phyloP scores from a whole-genome alignment of 352 stramenopile genomes.

The Pythium plurisporium region DNA sequence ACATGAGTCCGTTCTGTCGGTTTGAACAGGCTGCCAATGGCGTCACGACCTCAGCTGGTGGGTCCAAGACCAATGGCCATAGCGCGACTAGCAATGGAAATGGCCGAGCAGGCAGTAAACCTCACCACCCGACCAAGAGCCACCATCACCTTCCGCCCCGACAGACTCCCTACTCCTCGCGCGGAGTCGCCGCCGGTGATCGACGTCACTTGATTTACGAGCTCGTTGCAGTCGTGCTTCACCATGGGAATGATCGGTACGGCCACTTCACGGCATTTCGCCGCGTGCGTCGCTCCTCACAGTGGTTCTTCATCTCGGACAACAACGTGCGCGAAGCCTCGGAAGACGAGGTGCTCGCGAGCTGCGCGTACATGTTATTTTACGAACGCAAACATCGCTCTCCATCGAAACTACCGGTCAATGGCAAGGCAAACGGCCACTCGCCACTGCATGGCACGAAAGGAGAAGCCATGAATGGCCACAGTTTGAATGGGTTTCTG shows the following conservation, averaged over 20 bases:
- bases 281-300: constrained; percentile 34
- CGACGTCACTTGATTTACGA: constrained; percentile 59
- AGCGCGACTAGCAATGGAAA: constrained; percentile 7
- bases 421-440: constrained; percentile 1
- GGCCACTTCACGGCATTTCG: constrained; percentile 86
- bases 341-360: constrained; percentile 57
- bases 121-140: constrained; percentile 1
- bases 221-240: constrained; percentile 72
- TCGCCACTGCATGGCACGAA: background rate
- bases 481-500: constrained; percentile 3
- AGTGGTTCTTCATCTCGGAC: constrained; percentile 89
- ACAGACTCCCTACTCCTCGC: background rate
- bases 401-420: background rate
- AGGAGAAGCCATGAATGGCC: constrained; percentile 8
- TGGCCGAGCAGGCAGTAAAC: constrained; percentile 5
- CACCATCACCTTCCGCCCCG: background rate
- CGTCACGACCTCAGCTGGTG: background rate
- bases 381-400: constrained; percentile 74
- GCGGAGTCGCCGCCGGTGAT: constrained; percentile 9
- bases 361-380: constrained; percentile 89
- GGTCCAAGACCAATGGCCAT: constrained; percentile 18
- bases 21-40: constrained; percentile 38
- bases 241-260: constrained; percentile 82
- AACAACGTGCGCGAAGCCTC: constrained; percentile 58
- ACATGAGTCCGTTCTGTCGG: constrained; percentile 73